These are phyloP conservation scores for Neolentinus lepideus DNA, from an alignment of 1,284 basidiomycete species.

Conservation along the genomic window DNA sequence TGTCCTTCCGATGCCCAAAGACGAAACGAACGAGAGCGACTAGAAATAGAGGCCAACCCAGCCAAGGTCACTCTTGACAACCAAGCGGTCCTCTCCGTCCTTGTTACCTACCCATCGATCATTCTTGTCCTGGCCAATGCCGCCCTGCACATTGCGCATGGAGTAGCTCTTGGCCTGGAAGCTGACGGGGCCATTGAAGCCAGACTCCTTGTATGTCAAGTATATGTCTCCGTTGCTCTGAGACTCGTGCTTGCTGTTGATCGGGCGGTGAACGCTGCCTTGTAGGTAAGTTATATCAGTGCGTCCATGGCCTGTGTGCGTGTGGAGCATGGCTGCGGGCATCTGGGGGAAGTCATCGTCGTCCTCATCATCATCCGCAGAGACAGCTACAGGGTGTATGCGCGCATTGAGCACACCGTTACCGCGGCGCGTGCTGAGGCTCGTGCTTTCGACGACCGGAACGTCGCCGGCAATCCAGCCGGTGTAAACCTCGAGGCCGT, in stretches of 20 bases:
- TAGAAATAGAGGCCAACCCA: constrained; percentile 48
- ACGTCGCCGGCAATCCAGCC: constrained; percentile 59
- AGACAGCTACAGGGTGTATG: constrained; percentile 28
- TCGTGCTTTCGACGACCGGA: constrained; percentile 32
- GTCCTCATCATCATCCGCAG: constrained; percentile 20
- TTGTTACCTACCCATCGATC: constrained; percentile 34
- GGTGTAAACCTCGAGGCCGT: constrained; percentile 36
- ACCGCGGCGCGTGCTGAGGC: constrained; percentile 41
- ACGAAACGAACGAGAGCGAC: not conserved
- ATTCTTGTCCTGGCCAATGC: constrained; percentile 11
- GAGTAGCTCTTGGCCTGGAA: constrained; percentile 37
- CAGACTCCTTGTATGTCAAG: constrained; percentile 43
- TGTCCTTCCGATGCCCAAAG: not conserved
- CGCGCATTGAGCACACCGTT: constrained; percentile 42
- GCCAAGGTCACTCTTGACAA: constrained; percentile 32
- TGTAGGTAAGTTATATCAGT: constrained; percentile 42
- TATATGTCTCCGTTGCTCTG: constrained; percentile 44
- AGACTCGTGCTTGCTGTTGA: constrained; percentile 38
- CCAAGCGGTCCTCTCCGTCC: constrained; percentile 37
- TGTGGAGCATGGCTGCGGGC: constrained; percentile 29
- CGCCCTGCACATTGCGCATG: constrained; percentile 26
- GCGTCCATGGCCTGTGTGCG: constrained; percentile 39
- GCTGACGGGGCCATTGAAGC: constrained; percentile 41
- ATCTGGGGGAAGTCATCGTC: constrained; percentile 7
- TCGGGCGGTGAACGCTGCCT: constrained; percentile 34